Evolutionary conservation across 345 rosid genomes (phyloP).

Genomic region (Citrus hindsii): DNA sequence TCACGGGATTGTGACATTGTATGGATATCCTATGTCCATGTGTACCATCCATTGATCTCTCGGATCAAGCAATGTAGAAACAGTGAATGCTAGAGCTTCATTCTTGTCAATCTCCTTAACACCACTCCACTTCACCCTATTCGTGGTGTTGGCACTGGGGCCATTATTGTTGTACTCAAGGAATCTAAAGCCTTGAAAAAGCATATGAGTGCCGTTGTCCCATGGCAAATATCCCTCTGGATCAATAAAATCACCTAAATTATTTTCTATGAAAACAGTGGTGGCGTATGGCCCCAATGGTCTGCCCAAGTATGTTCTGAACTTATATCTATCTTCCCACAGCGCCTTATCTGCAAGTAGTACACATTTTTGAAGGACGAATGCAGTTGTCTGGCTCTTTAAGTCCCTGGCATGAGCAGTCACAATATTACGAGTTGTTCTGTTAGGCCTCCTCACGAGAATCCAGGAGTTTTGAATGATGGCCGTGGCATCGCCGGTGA

Average conservation of each 20-base stretch:
- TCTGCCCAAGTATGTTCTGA: constrained; percentile 61
- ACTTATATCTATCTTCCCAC: constrained; percentile 23
- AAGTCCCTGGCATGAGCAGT: constrained; percentile 55
- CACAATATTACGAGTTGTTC: constrained; percentile 46
- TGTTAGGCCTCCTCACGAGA: constrained; percentile 46
- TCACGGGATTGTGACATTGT: constrained; percentile 31
- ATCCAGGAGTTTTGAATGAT: constrained; percentile 67
- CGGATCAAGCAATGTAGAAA: constrained; percentile 31
- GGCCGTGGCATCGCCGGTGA: constrained; percentile 59
- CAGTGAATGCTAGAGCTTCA: constrained; percentile 45
- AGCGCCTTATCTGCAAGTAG: constrained; percentile 61
- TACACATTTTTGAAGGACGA: constrained; percentile 72
- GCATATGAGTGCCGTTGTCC: neutral
- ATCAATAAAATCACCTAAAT: constrained; percentile 56
- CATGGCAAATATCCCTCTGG: constrained; percentile 56
- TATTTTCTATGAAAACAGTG: constrained; percentile 53
- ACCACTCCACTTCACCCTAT: constrained; percentile 57
- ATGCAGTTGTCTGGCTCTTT: constrained; percentile 34
- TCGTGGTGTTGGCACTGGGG: constrained; percentile 44
- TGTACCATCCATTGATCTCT: constrained; percentile 40
- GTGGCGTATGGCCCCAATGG: constrained; percentile 67
- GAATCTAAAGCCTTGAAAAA: constrained; percentile 39
- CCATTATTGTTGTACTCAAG: constrained; percentile 63
- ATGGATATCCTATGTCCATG: constrained; percentile 33
- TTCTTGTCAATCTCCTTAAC: constrained; percentile 29